Base-by-base conservation (phyloP, 305 asterid genomes). In the Rubia peregrina region DNA sequence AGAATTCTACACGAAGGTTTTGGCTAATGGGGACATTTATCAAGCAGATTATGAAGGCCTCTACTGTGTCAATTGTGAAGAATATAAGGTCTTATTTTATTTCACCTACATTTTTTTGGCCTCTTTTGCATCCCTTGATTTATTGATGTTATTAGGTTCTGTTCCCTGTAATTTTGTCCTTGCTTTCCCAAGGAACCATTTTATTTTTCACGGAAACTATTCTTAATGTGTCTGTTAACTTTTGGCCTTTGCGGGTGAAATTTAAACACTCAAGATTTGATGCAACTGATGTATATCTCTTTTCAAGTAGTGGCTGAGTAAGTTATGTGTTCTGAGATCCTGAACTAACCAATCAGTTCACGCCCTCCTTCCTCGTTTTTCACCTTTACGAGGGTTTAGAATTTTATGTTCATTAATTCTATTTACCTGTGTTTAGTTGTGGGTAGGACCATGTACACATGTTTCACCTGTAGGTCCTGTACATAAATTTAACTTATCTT, bases 1-100 rank as follows among this genome's bases (percentile, higher is more conserved):
- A 80, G 97, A 91, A 72, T 94, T 94, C 80, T 94, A 94, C 78
- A 71, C 85, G 16, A 87, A 75, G 88, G 95, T 94, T 71, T 86
- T 91, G 64, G 89, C 92, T 16, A 88, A 68, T 65, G 97, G 97
- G 68, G 98, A 91, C 85, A 88, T 94, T 65, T 94, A 94, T 63
- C 88, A 87, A 41, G 96, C 97, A 61, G 96, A 89, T 68, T 94
- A 94, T 24, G 98, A 94, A 83, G 98, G 98, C 62, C 79, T 94
- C 41, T 94, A 94, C 78, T 94, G 98, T 83, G 89, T 94, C 77
- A 94, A 85, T 36, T 94, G 98, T 75, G 98, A 94, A 83, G 98
- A 94, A 75, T 94, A 94, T 78, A 94, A 94, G 98, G 98, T 89
- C 80, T 65, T 61, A 16, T n/a, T 30, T 70, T 42, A 57, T 56